These are phyloP conservation scores for Wickerhamomyces chaumierensis DNA, from an alignment of 805 yeast genomes.

Conservation along the genomic window DNA sequence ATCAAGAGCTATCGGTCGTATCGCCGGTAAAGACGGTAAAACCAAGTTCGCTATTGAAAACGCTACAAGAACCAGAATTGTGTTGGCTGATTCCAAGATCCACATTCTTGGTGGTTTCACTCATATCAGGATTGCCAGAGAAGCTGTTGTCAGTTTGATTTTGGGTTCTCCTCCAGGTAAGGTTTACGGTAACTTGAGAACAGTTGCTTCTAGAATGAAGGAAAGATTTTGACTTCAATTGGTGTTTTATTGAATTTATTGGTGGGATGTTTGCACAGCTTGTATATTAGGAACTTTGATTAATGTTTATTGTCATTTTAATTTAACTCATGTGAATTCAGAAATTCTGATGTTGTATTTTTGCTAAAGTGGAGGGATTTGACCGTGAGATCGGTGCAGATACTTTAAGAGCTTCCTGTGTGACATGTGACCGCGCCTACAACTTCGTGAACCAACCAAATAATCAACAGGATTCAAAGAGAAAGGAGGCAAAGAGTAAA, in stretches of 20 bases:
- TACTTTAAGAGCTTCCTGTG: too few relatives aligned
- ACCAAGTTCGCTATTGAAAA: conserved; percentile 98
- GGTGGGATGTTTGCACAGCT: background rate
- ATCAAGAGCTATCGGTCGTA: conserved; percentile 98
- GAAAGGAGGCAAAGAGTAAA: too few relatives aligned
- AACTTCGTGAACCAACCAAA: too few relatives aligned
- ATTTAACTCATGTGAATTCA: background rate
- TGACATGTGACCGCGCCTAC: too few relatives aligned
- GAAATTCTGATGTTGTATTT: background rate
- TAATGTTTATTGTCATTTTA: conserved; percentile 6
- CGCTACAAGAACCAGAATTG: conserved; percentile 96
- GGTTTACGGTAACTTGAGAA: conserved; percentile 93
- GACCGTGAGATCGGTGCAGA: too few relatives aligned
- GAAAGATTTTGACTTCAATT: conserved; percentile 57
- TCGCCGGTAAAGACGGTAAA: conserved; percentile 99
- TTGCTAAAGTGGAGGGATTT: background rate
- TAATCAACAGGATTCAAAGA: too few relatives aligned
- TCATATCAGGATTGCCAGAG: conserved; percentile 97
- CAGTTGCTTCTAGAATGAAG: conserved; percentile 93
- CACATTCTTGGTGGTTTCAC: conserved; percentile 96
- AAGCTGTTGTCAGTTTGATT: conserved; percentile 87
- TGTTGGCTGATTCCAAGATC: conserved; percentile 90
- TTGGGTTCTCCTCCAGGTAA: conserved; percentile 98
- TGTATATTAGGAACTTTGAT: conserved; percentile 3
- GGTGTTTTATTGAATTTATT: conserved; percentile 5